Percentiles rank a stretch among this genome's conserved stretches.
These are phyloP conservation scores for Alternaria angustiovoidea DNA, from an alignment of 2,329 filamentous ascomycete genomes.

Conservation along the genomic window DNA sequence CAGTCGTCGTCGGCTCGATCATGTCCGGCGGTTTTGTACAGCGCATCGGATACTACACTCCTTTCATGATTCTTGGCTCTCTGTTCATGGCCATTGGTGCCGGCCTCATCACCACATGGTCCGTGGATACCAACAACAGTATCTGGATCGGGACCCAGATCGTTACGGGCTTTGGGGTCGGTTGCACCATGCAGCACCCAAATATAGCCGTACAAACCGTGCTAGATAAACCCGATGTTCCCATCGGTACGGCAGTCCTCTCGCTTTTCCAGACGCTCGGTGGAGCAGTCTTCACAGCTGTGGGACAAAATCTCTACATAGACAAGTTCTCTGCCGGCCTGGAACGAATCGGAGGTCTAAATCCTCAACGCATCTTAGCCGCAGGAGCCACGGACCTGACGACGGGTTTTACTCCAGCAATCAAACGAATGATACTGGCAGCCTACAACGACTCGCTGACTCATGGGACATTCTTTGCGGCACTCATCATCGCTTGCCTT, in stretches of 20 bases:
- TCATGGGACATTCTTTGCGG: conserved; percentile 63
- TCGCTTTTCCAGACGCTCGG: conserved; percentile 57
- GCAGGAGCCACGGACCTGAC: conserved; percentile 67
- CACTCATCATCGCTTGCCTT: conserved; percentile 63
- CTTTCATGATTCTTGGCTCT: conserved; percentile 55
- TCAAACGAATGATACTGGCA: conserved; percentile 26
- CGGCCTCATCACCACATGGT: conserved; percentile 56
- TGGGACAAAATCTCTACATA: conserved; percentile 58
- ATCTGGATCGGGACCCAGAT: conserved; percentile 47
- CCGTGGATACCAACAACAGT: conserved; percentile 36
- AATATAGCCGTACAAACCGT: conserved; percentile 56
- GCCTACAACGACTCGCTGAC: conserved; percentile 44
- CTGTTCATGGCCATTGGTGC: conserved; percentile 54
- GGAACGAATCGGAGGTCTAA: conserved; percentile 46
- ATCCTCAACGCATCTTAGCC: conserved; percentile 50
- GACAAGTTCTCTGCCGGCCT: conserved; percentile 52
- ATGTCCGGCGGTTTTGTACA: conserved; percentile 52
- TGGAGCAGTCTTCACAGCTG: conserved; percentile 56
- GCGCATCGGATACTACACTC: conserved; percentile 57
- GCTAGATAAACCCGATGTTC: conserved; percentile 51
- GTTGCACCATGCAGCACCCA: conserved; percentile 56
- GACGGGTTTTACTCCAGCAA: conserved; percentile 29
- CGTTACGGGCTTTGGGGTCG: conserved; percentile 49
- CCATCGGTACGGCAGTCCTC: conserved; percentile 55
- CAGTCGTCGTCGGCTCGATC: conserved; percentile 53